These are phyloP conservation scores for Fraxinus nigra DNA, from an alignment of 305 asterid species.

Conservation along the genomic window DNA sequence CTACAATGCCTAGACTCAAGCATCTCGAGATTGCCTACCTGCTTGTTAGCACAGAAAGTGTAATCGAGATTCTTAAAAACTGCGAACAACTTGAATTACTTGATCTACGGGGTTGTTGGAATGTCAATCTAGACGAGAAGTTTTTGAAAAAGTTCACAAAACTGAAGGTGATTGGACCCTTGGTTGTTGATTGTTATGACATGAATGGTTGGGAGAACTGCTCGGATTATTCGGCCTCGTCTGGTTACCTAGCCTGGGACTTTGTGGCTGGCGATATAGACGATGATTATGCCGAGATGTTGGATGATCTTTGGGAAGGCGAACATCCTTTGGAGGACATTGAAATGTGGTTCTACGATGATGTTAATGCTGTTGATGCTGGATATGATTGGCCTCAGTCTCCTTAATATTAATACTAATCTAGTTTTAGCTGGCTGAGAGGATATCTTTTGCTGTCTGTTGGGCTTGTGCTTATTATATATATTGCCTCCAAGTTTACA, in stretches of 20 bases:
- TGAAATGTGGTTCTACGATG: slow-evolving; percentile 76
- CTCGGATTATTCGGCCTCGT: slow-evolving; percentile 66
- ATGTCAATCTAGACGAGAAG: slow-evolving; percentile 58
- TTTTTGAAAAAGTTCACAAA: slow-evolving; percentile 43
- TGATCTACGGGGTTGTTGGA: slow-evolving; percentile 82
- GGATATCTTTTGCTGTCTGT: background rate
- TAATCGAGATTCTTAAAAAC: slow-evolving; percentile 51
- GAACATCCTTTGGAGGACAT: slow-evolving; percentile 41
- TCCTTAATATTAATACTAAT: slow-evolving; percentile 37
- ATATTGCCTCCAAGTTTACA: slow-evolving; percentile 13
- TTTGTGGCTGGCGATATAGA: slow-evolving; percentile 53
- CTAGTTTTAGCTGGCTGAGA: background rate
- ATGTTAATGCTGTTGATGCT: slow-evolving; percentile 52
- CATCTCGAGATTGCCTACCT: slow-evolving; percentile 82
- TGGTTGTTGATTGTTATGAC: slow-evolving; percentile 53
- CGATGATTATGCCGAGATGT: slow-evolving; percentile 34
- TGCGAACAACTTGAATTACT: slow-evolving; percentile 63
- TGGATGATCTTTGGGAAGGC: slow-evolving; percentile 51
- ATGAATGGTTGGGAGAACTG: slow-evolving; percentile 55
- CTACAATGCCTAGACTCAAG: slow-evolving; percentile 71
- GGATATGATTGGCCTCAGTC: slow-evolving; percentile 80
- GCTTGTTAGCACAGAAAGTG: slow-evolving; percentile 51
- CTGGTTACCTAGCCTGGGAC: slow-evolving; percentile 70
- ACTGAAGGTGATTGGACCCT: slow-evolving; percentile 68
- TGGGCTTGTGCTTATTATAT: slow-evolving; percentile 6